Percentiles rank a stretch among this genome's conserved stretches.
These are phyloP conservation scores for Rhodosporidiobolus odoratus DNA, from an alignment of 768 basidiomycete genomes.

Conservation along the genomic window DNA sequence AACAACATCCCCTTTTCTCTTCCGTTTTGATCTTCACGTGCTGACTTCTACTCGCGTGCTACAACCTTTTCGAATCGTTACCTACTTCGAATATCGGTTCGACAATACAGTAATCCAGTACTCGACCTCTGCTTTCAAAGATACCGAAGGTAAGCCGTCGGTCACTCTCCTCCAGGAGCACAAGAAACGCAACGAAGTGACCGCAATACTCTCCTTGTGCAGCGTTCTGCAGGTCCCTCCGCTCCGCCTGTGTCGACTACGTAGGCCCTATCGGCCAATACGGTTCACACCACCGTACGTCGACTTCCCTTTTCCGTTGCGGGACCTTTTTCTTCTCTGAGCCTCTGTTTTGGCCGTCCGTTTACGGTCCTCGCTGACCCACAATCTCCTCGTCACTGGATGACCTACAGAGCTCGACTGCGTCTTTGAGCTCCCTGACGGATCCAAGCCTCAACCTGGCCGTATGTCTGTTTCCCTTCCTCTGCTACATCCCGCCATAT, in stretches of 20 bases:
- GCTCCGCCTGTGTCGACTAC: constrained; percentile 20
- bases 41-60: neutral
- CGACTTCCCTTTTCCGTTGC: neutral
- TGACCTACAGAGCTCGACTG: constrained; percentile 2
- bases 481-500: neutral
- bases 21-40: too few relatives aligned
- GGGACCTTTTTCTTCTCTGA: neutral
- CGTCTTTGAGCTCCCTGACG: constrained; percentile 7
- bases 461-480: neutral
- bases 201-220: neutral
- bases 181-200: too few relatives aligned
- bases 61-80: neutral
- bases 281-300: constrained; percentile 14
- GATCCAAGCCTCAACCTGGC: constrained; percentile 2
- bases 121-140: neutral
- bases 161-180: too few relatives aligned
- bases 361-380: neutral
- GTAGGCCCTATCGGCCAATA: neutral
- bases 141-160: constrained; percentile 1
- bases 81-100: neutral
- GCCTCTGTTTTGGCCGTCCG: neutral
- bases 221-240: constrained; percentile 9
- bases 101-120: constrained; percentile 11
- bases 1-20: too few relatives aligned
- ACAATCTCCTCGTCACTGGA: neutral